A percentile compares a stretch with the other conserved stretches of the same genome.
These are phyloP conservation scores for Pogostemon cablin DNA, from an alignment of 257 asterid species.

Conservation along the genomic window DNA sequence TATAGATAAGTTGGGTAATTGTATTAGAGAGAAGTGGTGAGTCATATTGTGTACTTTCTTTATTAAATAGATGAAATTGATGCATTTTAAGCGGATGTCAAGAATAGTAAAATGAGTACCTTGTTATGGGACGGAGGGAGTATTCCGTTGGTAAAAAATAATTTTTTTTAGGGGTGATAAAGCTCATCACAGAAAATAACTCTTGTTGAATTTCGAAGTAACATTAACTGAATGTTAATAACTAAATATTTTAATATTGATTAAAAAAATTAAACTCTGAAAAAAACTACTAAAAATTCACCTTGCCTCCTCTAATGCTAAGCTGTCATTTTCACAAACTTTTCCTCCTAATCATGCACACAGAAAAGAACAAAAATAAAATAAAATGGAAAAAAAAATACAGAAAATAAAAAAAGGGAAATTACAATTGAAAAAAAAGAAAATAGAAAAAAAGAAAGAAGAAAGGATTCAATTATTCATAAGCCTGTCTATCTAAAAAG, in stretches of 20 bases:
- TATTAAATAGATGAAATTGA: too few relatives aligned
- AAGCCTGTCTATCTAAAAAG: constrained; percentile 29
- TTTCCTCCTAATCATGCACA: constrained; percentile 19
- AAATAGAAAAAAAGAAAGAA: background rate
- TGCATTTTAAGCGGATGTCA: too few relatives aligned
- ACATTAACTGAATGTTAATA: constrained; percentile 1
- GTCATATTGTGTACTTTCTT: too few relatives aligned
- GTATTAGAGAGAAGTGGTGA: too few relatives aligned
- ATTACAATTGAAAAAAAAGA: background rate
- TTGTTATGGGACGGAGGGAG: too few relatives aligned
- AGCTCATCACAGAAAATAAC: too few relatives aligned
- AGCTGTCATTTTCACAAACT: constrained; percentile 37
- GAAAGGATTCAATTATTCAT: background rate
- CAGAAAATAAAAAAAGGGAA: background rate
- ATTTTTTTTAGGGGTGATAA: too few relatives aligned
- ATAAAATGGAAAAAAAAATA: background rate
- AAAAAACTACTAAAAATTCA: too few relatives aligned
- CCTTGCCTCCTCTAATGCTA: background rate
- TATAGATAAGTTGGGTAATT: too few relatives aligned
- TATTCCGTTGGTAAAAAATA: too few relatives aligned
- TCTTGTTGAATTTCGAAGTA: background rate
- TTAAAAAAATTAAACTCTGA: background rate
- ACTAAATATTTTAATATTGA: too few relatives aligned
- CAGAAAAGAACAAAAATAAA: background rate
- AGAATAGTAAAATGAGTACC: too few relatives aligned